phyloP scores from a whole-genome alignment of 768 basidiomycete species.

The Trametopsis cervina region DNA sequence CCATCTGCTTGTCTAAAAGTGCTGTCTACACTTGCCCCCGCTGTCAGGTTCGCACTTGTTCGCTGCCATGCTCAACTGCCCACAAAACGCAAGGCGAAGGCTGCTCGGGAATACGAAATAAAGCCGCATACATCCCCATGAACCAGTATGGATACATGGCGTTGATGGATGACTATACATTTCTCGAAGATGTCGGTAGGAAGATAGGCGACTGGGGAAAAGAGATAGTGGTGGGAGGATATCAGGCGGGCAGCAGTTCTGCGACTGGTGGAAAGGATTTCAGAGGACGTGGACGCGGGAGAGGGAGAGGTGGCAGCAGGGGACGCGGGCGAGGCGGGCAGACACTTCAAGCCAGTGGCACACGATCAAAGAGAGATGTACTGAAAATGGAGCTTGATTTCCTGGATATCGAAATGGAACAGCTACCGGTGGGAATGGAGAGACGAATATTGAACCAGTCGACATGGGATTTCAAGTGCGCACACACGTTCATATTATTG shows the following conservation, averaged over 20 bases:
- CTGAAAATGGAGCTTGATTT: constrained; percentile 63
- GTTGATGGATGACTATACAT: constrained; percentile 87
- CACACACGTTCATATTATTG: constrained; percentile 15
- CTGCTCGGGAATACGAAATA: constrained; percentile 72
- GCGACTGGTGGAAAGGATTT: constrained; percentile 12
- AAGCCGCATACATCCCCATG: constrained; percentile 69
- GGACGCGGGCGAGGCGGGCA: constrained; percentile 27
- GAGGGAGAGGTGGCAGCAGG: constrained; percentile 24
- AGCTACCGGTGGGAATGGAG: constrained; percentile 81
- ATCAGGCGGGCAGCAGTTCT: constrained; percentile 25
- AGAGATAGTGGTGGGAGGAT: constrained; percentile 61
- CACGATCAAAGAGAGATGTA: constrained; percentile 54
- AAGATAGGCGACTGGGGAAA: constrained; percentile 68
- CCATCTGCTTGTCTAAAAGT: constrained; percentile 37
- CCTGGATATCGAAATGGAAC: constrained; percentile 65
- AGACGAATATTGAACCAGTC: constrained; percentile 73
- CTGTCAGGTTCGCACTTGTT: constrained; percentile 68
- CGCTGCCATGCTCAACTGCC: constrained; percentile 54
- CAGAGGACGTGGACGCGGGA: constrained; percentile 20
- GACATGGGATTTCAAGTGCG: constrained; percentile 75
- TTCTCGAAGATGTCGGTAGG: constrained; percentile 76
- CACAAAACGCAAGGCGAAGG: constrained; percentile 53
- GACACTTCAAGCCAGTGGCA: constrained; percentile 1
- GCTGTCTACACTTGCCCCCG: constrained; percentile 78
- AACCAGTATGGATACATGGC: constrained; percentile 79